Percentiles rank a stretch among this genome's conserved stretches.
phyloP scores from a whole-genome alignment of 2,329 filamentous ascomycete genomes.

The Stemphylium beticola region DNA sequence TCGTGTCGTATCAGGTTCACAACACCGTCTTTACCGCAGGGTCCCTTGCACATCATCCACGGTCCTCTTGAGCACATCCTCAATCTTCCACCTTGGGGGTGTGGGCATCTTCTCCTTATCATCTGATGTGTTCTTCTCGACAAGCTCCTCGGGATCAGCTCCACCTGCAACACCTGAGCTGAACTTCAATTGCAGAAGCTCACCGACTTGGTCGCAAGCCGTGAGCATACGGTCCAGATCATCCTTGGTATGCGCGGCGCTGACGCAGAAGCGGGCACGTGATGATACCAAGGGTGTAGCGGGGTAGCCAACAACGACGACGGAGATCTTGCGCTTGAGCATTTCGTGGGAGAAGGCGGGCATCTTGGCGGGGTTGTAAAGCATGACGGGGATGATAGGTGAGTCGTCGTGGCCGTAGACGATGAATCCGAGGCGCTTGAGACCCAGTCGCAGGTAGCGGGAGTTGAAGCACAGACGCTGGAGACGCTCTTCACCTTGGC shows the following conservation, averaged over 20 bases:
- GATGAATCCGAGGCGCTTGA: conserved; percentile 96
- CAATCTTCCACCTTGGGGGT: conserved; percentile 79
- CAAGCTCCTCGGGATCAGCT: conserved; percentile 76
- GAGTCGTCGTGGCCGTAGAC: conserved; percentile 98
- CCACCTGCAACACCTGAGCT: conserved; percentile 95
- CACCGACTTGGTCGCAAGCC: conserved; percentile 91
- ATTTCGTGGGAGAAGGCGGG: conserved; percentile 98
- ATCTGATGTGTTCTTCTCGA: conserved; percentile 61
- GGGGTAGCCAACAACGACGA: conserved; percentile 96
- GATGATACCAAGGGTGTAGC: conserved; percentile 95
- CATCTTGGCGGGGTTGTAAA: conserved; percentile 99
- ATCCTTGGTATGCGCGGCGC: conserved; percentile 96
- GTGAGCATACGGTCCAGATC: conserved; percentile 88
- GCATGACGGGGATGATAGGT: conserved; percentile 89
- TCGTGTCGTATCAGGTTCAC: background rate
- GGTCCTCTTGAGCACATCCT: conserved; percentile 75
- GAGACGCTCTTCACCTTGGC: conserved; percentile 92
- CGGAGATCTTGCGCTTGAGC: conserved; percentile 95
- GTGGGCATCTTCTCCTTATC: conserved; percentile 59
- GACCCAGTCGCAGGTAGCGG: conserved; percentile 92
- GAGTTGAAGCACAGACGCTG: conserved; percentile 98
- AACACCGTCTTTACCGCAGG: conserved; percentile 61
- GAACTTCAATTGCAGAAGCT: conserved; percentile 93
- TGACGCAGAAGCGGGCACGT: conserved; percentile 93
- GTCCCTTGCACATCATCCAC: conserved; percentile 77